phyloP scores from a whole-genome alignment of 345 rosid species.

The Nephelium lappaceum region DNA sequence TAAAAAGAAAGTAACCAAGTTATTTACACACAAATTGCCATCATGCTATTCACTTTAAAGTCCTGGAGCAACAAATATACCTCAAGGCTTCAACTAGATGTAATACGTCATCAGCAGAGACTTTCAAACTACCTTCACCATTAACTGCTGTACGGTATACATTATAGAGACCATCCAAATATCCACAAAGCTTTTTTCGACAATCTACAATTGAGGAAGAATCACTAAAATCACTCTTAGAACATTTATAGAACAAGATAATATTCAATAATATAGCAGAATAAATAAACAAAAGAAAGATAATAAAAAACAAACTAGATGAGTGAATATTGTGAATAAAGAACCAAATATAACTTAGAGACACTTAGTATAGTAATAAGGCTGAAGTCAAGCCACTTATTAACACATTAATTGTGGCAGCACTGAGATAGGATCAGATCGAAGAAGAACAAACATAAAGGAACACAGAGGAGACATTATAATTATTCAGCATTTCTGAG shows the following conservation, averaged over 20 bases:
- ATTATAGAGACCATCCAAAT: slow-evolving; percentile 74
- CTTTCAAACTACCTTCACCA: slow-evolving; percentile 82
- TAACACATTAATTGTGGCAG: not conserved
- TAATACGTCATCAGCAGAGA: slow-evolving; percentile 88
- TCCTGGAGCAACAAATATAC: slow-evolving; percentile 36
- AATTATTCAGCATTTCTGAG: not conserved
- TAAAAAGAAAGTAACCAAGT: slow-evolving; percentile 27
- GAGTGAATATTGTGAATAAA: not conserved
- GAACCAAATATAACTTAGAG: slow-evolving; percentile 2
- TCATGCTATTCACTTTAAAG: slow-evolving; percentile 14
- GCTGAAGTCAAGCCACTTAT: not conserved
- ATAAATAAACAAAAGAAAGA: not conserved
- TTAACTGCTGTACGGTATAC: slow-evolving; percentile 80
- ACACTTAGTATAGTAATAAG: not conserved
- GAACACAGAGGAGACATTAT: not conserved
- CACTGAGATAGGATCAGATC: not conserved
- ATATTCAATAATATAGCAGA: slow-evolving; percentile 3
- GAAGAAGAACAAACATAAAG: slow-evolving; percentile 4
- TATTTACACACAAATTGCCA: slow-evolving; percentile 16
- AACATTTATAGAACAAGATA: not conserved
- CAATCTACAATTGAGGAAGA: slow-evolving; percentile 63
- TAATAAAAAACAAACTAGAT: not conserved
- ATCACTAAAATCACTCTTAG: slow-evolving; percentile 12
- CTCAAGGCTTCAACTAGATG: slow-evolving; percentile 95
- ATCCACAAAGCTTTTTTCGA: slow-evolving; percentile 80